Conservation (phyloP, 2,329 filamentous ascomycete species). For the Colletotrichum salicis region DNA sequence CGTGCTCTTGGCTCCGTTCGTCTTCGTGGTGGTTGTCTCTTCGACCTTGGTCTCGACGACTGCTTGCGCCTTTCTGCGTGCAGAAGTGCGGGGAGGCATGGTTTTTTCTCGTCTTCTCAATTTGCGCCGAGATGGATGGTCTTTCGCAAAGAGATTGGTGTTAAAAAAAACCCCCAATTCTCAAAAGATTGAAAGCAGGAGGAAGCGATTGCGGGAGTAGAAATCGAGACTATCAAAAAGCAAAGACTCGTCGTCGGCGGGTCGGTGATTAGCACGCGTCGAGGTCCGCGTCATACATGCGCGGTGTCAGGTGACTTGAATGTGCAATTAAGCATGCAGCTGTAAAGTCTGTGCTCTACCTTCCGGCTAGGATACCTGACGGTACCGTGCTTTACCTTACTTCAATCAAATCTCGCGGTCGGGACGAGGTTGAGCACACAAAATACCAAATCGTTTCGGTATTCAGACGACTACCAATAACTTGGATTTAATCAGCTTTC, state of each 20-base stretch:
- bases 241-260: not conserved
- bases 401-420: not conserved
- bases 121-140: not conserved
- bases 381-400: not conserved
- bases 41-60: constrained; percentile 40
- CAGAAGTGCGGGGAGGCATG: constrained; percentile 49
- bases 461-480: not conserved
- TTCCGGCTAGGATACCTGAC: not conserved
- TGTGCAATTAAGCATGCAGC: not conserved
- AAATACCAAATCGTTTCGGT: not conserved
- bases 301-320: constrained; percentile 31
- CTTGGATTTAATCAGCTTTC: not conserved
- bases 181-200: not conserved
- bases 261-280: constrained; percentile 15
- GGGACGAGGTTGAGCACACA: not conserved
- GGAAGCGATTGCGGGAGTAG: not conserved
- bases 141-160: not conserved
- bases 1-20: constrained; percentile 23
- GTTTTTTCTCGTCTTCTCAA: constrained; percentile 40
- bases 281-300: constrained; percentile 10
- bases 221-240: not conserved
- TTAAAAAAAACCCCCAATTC: not conserved
- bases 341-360: not conserved
- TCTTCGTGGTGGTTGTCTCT: constrained; percentile 37
- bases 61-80: constrained; percentile 44